phyloP scores from a whole-genome alignment of 371 early-diverging fungal species.

The Apophysomyces trapeziformis region DNA sequence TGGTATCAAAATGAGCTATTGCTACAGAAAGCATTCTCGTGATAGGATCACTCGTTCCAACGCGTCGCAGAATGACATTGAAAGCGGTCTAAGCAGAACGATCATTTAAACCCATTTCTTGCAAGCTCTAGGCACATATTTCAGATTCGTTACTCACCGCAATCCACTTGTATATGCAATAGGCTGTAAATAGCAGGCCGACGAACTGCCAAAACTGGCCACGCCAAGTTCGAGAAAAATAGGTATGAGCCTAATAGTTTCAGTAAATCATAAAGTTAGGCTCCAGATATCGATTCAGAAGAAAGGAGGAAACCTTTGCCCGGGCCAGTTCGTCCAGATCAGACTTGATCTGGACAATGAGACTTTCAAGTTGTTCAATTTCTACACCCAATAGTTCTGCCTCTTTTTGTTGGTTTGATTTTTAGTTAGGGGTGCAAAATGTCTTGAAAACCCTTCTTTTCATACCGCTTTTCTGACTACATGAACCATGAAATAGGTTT shows the following conservation, averaged over 20 bases:
- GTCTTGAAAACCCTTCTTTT: background rate
- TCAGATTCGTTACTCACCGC: slow-evolving; percentile 54
- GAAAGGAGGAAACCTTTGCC: slow-evolving; percentile 20
- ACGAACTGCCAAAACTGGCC: slow-evolving; percentile 79
- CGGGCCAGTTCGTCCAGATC: slow-evolving; percentile 45
- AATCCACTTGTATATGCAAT: slow-evolving; percentile 87
- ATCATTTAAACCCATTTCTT: no score
- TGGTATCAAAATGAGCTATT: slow-evolving; percentile 54
- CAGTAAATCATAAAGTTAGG: slow-evolving; percentile 31
- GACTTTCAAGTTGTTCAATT: slow-evolving; percentile 35
- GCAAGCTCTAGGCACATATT: no score
- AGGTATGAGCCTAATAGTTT: slow-evolving; percentile 63
- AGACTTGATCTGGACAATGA: slow-evolving; percentile 35
- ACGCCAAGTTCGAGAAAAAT: slow-evolving; percentile 72
- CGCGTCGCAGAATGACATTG: slow-evolving; percentile 78
- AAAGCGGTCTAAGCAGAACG: slow-evolving; percentile 60
- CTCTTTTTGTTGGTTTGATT: slow-evolving; percentile 12
- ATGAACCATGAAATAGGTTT: background rate
- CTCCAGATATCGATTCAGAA: slow-evolving; percentile 5
- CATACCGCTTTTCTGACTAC: slow-evolving; percentile 2
- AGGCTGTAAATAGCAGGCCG: slow-evolving; percentile 82
- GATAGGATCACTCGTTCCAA: slow-evolving; percentile 85
- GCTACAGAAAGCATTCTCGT: slow-evolving; percentile 77
- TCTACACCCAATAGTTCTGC: slow-evolving; percentile 32
- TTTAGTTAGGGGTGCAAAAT: background rate